phyloP scores from a whole-genome alignment of 2,329 filamentous ascomycete genomes.

The Didymella exigua region DNA sequence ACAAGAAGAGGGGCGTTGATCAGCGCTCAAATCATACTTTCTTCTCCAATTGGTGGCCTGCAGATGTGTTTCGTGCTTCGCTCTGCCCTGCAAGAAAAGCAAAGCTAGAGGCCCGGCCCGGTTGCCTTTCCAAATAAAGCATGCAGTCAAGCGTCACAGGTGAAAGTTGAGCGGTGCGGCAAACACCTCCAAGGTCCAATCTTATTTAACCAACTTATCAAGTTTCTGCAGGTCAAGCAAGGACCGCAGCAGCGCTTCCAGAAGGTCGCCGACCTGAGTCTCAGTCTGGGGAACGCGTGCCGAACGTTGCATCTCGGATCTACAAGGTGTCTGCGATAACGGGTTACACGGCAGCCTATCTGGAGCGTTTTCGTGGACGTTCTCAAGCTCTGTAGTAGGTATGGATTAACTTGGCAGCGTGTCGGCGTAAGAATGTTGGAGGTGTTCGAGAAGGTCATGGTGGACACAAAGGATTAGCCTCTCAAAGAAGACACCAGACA shows the following conservation, averaged over 20 bases:
- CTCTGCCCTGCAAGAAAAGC: constrained; percentile 1
- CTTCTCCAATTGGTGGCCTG: constrained; percentile 7
- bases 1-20: constrained; percentile 6
- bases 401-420: background rate
- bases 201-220: background rate
- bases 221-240: constrained; percentile 7
- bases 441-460: background rate
- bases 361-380: constrained; percentile 5
- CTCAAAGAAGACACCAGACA: background rate
- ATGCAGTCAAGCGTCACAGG: background rate
- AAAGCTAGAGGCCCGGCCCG: constrained; percentile 13
- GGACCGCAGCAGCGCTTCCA: constrained; percentile 12
- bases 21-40: constrained; percentile 6
- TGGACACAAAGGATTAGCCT: background rate
- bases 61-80: constrained; percentile 3
- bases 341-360: constrained; percentile 16
- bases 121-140: background rate
- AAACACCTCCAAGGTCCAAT: background rate
- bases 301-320: constrained; percentile 15
- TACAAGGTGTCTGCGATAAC: constrained; percentile 14
- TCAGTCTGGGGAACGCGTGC: constrained; percentile 21
- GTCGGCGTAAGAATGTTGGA: constrained; percentile 3
- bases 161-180: constrained; percentile 1
- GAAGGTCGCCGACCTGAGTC: constrained; percentile 37
- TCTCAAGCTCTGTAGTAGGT: background rate